Evolutionary conservation across 2,329 filamentous ascomycete genomes (phyloP).

Genomic region (Trichoderma arundinaceum): DNA sequence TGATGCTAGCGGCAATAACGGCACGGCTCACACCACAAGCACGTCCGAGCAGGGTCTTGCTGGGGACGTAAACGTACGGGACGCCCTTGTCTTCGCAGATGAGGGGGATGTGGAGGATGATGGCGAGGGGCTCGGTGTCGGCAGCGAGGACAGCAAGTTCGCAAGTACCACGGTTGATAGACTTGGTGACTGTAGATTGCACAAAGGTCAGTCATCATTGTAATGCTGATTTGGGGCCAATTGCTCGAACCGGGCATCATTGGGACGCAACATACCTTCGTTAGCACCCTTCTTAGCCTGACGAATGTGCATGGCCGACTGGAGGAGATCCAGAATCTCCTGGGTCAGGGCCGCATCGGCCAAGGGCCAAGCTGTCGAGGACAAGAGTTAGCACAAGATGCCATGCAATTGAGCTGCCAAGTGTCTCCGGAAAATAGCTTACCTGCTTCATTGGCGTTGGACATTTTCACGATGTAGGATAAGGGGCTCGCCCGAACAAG

Average conservation of each 20-base stretch:
- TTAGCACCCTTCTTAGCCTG: slow-evolving; percentile 92
- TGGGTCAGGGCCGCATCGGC: slow-evolving; percentile 76
- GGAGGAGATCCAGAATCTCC: slow-evolving; percentile 82
- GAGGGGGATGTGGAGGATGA: slow-evolving; percentile 86
- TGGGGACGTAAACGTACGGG: slow-evolving; percentile 71
- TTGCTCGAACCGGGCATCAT: not conserved
- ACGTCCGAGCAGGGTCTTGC: slow-evolving; percentile 84
- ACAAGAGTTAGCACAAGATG: slow-evolving; percentile 35
- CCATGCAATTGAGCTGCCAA: not conserved
- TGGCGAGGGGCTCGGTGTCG: slow-evolving; percentile 85
- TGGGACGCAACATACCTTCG: slow-evolving; percentile 56
- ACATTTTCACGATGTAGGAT: slow-evolving; percentile 32
- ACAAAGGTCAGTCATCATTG: slow-evolving; percentile 27
- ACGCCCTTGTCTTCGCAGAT: slow-evolving; percentile 80
- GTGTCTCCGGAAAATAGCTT: not conserved
- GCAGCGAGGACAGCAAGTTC: slow-evolving; percentile 90
- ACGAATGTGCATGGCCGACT: slow-evolving; percentile 68
- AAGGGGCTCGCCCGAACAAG: slow-evolving; percentile 49
- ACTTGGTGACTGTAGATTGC: slow-evolving; percentile 67
- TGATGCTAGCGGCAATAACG: slow-evolving; percentile 88
- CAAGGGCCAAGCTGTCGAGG: slow-evolving; percentile 66
- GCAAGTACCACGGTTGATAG: slow-evolving; percentile 85
- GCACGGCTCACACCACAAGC: slow-evolving; percentile 88
- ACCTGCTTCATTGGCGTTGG: slow-evolving; percentile 30
- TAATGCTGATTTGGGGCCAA: not conserved